Conservation (phyloP, 2,329 filamentous ascomycete genomes). For the Alternaria hordeiaustralica region DNA sequence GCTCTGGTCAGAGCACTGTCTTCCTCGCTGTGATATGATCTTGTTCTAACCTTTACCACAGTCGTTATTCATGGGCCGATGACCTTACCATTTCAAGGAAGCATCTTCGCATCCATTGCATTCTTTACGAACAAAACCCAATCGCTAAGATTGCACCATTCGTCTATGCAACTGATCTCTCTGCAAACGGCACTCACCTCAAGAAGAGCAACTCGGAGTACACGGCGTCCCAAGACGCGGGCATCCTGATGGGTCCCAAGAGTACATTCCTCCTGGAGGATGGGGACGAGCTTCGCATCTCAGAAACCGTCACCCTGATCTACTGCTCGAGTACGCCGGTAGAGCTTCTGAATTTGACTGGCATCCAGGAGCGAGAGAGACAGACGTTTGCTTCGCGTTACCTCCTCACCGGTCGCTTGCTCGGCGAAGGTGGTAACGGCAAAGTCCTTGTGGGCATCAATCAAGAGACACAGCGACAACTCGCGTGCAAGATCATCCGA, state of each 20-base stretch:
- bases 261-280: slow-evolving; percentile 53
- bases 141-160: slow-evolving; percentile 50
- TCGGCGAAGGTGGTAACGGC: slow-evolving; percentile 63
- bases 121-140: slow-evolving; percentile 53
- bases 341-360: slow-evolving; percentile 21
- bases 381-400: slow-evolving; percentile 58
- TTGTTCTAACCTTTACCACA: slow-evolving; percentile 26
- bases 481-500: slow-evolving; percentile 73
- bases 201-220: slow-evolving; percentile 34
- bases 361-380: slow-evolving; percentile 41
- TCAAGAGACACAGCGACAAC: slow-evolving; percentile 60
- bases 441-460: slow-evolving; percentile 64
- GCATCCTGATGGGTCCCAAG: slow-evolving; percentile 40
- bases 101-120: slow-evolving; percentile 56
- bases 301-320: slow-evolving; percentile 31
- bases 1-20: slow-evolving; percentile 38
- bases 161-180: slow-evolving; percentile 56
- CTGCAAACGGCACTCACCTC: slow-evolving; percentile 52
- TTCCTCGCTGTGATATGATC: slow-evolving; percentile 1
- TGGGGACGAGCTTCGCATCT: slow-evolving; percentile 51
- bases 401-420: slow-evolving; percentile 55
- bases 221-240: slow-evolving; percentile 28
- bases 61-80: slow-evolving; percentile 41
- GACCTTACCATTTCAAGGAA: slow-evolving; percentile 51
- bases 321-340: slow-evolving; percentile 25